Evolutionary conservation across 345 rosid genomes (phyloP).

Genomic region (Salix dunnii): DNA sequence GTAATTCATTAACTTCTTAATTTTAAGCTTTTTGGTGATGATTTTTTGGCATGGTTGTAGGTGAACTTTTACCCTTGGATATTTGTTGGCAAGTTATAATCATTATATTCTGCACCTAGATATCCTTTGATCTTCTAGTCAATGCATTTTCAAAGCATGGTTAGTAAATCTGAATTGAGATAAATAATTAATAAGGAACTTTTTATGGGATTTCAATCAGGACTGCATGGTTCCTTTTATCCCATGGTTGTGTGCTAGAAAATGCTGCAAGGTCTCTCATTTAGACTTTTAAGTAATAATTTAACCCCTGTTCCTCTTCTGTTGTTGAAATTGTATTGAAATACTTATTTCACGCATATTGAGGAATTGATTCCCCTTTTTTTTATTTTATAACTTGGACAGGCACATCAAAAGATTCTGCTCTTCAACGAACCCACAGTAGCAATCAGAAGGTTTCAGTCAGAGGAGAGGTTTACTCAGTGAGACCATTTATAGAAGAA

Average conservation of each 20-base stretch:
- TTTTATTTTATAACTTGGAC: neutral
- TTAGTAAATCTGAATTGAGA: neutral
- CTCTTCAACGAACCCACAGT: constrained; percentile 22
- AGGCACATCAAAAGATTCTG: constrained; percentile 35
- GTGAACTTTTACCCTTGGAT: neutral
- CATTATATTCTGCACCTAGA: neutral
- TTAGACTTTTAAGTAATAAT: neutral
- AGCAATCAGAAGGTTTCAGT: constrained; percentile 14
- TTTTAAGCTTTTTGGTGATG: neutral
- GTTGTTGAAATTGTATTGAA: neutral
- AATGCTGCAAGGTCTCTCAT: neutral
- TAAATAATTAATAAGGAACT: neutral
- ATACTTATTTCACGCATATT: neutral
- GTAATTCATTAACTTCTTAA: neutral
- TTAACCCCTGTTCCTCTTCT: neutral
- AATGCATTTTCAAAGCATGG: neutral
- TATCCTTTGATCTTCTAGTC: neutral
- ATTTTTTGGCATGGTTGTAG: neutral
- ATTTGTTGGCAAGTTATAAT: neutral
- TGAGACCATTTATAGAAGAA: constrained; percentile 20
- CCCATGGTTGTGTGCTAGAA: neutral
- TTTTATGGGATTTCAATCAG: neutral
- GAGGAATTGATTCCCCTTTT: neutral
- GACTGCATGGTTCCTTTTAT: neutral
- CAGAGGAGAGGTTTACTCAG: constrained; percentile 17